Evolutionary conservation across 352 stramenopile species (phyloP).

Genomic region (Phytophthora litchii): DNA sequence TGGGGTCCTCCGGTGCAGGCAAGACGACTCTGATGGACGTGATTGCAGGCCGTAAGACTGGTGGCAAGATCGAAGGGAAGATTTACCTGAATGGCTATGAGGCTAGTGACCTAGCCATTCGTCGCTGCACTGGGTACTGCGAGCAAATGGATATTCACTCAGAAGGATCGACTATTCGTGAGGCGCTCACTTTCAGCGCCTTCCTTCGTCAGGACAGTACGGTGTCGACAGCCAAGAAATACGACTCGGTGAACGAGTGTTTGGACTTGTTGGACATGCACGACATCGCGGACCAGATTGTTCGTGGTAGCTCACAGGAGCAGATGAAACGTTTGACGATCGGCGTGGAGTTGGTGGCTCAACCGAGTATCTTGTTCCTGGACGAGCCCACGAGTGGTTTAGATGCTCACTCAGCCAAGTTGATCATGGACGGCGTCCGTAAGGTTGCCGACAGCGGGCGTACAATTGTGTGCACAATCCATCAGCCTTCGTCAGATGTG

Average conservation of each 20-base stretch:
- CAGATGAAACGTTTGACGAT: constrained; percentile 64
- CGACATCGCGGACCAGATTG: constrained; percentile 35
- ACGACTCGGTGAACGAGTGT: constrained; percentile 36
- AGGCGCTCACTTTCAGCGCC: constrained; percentile 86
- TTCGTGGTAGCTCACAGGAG: constrained; percentile 40
- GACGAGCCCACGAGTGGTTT: constrained; percentile 62
- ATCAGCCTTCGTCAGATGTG: constrained; percentile 32
- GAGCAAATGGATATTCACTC: constrained; percentile 45
- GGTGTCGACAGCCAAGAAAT: constrained; percentile 13
- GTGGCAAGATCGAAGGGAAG: constrained; percentile 42
- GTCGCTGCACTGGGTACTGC: constrained; percentile 30
- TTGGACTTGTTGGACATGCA: constrained; percentile 41
- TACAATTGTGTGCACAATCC: constrained; percentile 67
- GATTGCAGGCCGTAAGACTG: constrained; percentile 55
- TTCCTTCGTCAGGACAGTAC: constrained; percentile 50
- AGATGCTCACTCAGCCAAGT: constrained; percentile 74
- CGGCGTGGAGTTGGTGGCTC: constrained; percentile 86
- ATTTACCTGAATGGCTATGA: constrained; percentile 45
- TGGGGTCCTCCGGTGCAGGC: constrained; percentile 70
- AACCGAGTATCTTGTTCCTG: constrained; percentile 77
- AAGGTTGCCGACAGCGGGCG: constrained; percentile 64
- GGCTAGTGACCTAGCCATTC: constrained; percentile 33
- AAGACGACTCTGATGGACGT: constrained; percentile 64
- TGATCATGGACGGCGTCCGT: constrained; percentile 78
- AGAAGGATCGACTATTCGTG: constrained; percentile 39